Base-by-base conservation (phyloP, 306 rosid species). In the Medicago arabica region DNA sequence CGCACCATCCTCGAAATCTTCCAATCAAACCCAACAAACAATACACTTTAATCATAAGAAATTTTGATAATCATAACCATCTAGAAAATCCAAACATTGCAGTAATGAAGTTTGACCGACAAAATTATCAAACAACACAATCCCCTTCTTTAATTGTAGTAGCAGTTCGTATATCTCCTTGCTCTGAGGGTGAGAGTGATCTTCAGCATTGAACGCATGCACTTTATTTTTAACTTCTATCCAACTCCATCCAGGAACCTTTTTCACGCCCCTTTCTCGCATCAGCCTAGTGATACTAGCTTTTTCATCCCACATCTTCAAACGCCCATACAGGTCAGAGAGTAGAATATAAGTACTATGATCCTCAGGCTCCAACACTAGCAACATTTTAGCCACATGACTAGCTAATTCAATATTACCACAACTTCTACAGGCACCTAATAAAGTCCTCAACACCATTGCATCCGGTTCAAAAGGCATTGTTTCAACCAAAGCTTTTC, bases 241-340 rank as follows among this genome's bases (percentile, higher is more conserved):
- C 98, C 98, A 93, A 85, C 96, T 89, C 89, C 91, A 93, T 79
- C 97, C 93, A 14, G 93, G 96, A 74, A 89, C 87, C 83, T 91
- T 91, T 66, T 85, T 91, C 74, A 91, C 96, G 40, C 91, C 88
- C 75, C 91, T 88, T 63, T 89, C 88, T 72, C 88, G 86, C 97
- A 89, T 93, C 74, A 91, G 76, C 89, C 84, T 91, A 60, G 88
- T 87, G 61, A 93, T 71, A 6, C 81, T 80, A 70, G 92, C 97
- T 74, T 86, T 88, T 59, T 87, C 91, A 53, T 81, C 83, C 98
- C 96, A 93, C 75, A 81, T 86, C 79, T 77, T 75, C 11, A 89
- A 85, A 69, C 87, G 82, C 67, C 90, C 91, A 71, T 84, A 93
- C 87, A 93, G 82, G 72, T 89, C 86, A 3, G 90, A 87, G 39